Conservation (phyloP, 768 basidiomycete genomes). For the Rhodotorula paludigena region DNA sequence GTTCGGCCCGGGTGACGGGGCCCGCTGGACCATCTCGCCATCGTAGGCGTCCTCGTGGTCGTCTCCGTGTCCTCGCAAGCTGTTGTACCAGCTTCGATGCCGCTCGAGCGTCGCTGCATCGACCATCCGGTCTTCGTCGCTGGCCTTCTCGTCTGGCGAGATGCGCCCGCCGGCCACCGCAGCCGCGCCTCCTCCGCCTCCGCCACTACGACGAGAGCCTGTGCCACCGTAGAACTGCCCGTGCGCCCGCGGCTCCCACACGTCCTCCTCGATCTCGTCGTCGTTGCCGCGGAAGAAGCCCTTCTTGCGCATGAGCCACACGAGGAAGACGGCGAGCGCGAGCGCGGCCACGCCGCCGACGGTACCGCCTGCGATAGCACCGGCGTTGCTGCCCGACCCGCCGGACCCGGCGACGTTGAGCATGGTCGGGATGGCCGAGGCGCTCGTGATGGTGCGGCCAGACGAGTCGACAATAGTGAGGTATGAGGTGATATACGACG, state of each 20-base stretch:
- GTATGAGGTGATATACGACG: slow-evolving; percentile 11
- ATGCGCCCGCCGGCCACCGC: not conserved
- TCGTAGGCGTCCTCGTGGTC: slow-evolving; percentile 1
- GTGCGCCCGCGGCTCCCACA: slow-evolving; percentile 25
- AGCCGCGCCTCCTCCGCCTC: slow-evolving; percentile 1
- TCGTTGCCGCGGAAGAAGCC: slow-evolving; percentile 18
- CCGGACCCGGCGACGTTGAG: slow-evolving; percentile 4
- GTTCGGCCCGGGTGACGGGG: not conserved
- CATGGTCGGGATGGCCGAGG: slow-evolving; percentile 8
- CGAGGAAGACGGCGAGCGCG: not conserved
- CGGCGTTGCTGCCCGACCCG: not conserved
- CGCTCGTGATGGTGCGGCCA: slow-evolving; percentile 3
- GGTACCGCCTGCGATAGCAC: slow-evolving; percentile 28
- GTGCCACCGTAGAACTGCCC: not conserved
- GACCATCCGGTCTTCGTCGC: slow-evolving; percentile 16
- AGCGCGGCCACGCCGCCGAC: slow-evolving; percentile 29
- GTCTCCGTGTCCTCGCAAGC: not conserved
- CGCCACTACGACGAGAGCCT: not conserved
- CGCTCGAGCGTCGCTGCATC: slow-evolving; percentile 25
- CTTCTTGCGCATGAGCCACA: slow-evolving; percentile 16
- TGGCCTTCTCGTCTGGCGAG: slow-evolving; percentile 7
- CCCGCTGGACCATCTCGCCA: not conserved
- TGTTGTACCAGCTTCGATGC: slow-evolving; percentile 27
- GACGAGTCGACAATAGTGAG: slow-evolving; percentile 19
- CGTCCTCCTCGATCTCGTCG: slow-evolving; percentile 30